Conservation (phyloP, 2,329 filamentous ascomycete genomes). For the Pezicula radicicola region DNA sequence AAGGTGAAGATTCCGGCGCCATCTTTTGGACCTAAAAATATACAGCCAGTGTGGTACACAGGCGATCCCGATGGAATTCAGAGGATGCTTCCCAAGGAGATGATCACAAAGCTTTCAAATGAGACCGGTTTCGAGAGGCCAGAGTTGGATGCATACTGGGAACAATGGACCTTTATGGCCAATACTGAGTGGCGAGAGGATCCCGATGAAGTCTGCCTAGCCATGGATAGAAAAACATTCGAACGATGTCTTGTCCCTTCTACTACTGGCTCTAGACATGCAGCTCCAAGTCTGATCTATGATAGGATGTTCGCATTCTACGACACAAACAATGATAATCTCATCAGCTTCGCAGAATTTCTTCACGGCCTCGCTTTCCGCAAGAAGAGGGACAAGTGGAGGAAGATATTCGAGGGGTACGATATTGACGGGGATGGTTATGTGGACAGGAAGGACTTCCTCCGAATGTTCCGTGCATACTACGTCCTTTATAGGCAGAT, state of each 20-base stretch:
- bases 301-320: slow-evolving; percentile 98
- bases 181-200: slow-evolving; percentile 82
- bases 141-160: slow-evolving; percentile 90
- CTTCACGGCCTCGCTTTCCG: slow-evolving; percentile 74
- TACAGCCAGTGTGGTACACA: slow-evolving; percentile 82
- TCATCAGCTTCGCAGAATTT: slow-evolving; percentile 93
- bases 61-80: slow-evolving; percentile 75
- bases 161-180: slow-evolving; percentile 94
- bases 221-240: slow-evolving; percentile 91
- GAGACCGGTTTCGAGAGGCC: slow-evolving; percentile 80
- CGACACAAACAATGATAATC: slow-evolving; percentile 81
- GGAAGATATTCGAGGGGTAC: slow-evolving; percentile 80
- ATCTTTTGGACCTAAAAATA: slow-evolving; percentile 76
- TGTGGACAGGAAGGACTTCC: slow-evolving; percentile 80
- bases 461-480: slow-evolving; percentile 89
- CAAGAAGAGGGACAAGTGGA: slow-evolving; percentile 66
- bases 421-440: slow-evolving; percentile 88
- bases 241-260: slow-evolving; percentile 85
- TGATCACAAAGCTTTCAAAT: slow-evolving; percentile 66
- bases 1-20: slow-evolving; percentile 90
- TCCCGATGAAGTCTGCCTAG: slow-evolving; percentile 71
- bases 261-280: slow-evolving; percentile 67
- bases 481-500: slow-evolving; percentile 89
- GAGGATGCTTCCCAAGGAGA: slow-evolving; percentile 60
- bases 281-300: slow-evolving; percentile 84